Evolutionary conservation across 1,284 basidiomycete genomes (phyloP), one percentile per base, ranked within the genome.

Genomic region (Microbotryum saponariae): DNA sequence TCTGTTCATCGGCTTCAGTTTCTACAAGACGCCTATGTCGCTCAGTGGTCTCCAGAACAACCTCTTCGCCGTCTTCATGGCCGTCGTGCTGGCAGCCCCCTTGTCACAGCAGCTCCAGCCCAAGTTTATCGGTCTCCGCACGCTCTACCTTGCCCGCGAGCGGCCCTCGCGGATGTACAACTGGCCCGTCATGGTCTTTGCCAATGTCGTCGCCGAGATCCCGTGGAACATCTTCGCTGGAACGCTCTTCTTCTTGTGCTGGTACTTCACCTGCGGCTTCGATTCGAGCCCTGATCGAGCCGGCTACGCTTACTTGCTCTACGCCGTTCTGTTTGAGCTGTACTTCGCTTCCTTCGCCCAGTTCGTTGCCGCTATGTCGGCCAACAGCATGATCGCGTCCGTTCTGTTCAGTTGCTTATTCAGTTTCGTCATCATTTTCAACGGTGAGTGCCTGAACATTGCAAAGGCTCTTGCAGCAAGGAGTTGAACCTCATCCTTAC

Each of bases 21-120:
- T 91, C 79, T 91, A 80, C 80, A 78, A 84, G 61, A 77, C 86
- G 3, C 82, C 83, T 60, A 78, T 83, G 58, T 80, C 81, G 4
- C 80, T 85, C 55, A 83, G 85, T 65, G 89, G 88, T 52, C 83
- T 85, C 0, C 88, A 91, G 74, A 88, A 89, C 76, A 87, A 90
- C 74, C 81, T 92, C 42, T 92, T 91, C n/a, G 75, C 78, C 10
- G 75, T 80, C 60, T 83, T 82, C 73, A 82, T 82, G 80, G 59
- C 74, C 20, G 57, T 48, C 54, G 72, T 73, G 51, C 73, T 78
- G 60, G 76, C 76, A 64, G 72, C 74, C 51, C 76, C 77, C 61
- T 68, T 78, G 23, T 73, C 75, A 18, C 78, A 78, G 51, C 71
- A 72, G 61, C 76, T 69, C 65, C 75, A 77, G 74, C 79, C 79